These are phyloP conservation scores for Plantago coronopus DNA, from an alignment of 305 asterid species.

Conservation along the genomic window DNA sequence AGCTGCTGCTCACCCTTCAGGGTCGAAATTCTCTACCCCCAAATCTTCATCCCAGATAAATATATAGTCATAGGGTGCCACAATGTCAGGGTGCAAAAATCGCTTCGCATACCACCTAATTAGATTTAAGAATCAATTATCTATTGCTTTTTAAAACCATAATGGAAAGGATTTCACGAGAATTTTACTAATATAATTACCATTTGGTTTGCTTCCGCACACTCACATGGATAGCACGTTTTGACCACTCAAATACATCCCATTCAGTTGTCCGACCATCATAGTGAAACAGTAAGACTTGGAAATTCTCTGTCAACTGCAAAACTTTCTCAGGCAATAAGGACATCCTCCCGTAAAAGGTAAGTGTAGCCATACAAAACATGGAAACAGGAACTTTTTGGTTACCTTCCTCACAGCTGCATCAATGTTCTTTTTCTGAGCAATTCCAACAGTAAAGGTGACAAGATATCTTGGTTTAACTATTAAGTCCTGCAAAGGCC, in stretches of 20 bases:
- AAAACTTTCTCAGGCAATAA: constrained; percentile 10
- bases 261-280: constrained; percentile 62
- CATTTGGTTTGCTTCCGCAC: constrained; percentile 59
- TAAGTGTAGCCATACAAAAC: not conserved
- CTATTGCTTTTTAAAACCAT: not conserved
- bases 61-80: constrained; percentile 46
- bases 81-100: constrained; percentile 46
- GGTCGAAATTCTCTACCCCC: constrained; percentile 48
- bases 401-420: constrained; percentile 58
- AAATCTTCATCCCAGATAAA: constrained; percentile 55
- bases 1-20: constrained; percentile 30
- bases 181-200: constrained; percentile 19
- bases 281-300: constrained; percentile 57
- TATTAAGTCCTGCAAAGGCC: constrained; percentile 42
- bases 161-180: not conserved
- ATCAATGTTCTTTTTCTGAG: constrained; percentile 52
- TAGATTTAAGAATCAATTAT: not conserved
- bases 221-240: constrained; percentile 57
- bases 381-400: not conserved
- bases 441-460: constrained; percentile 66
- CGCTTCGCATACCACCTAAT: constrained; percentile 54
- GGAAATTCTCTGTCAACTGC: constrained; percentile 61
- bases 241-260: constrained; percentile 71
- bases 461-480: constrained; percentile 53
- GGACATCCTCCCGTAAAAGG: not conserved